Base-by-base conservation (phyloP, 2,329 filamentous ascomycete species). In the Fusarium nanum region DNA sequence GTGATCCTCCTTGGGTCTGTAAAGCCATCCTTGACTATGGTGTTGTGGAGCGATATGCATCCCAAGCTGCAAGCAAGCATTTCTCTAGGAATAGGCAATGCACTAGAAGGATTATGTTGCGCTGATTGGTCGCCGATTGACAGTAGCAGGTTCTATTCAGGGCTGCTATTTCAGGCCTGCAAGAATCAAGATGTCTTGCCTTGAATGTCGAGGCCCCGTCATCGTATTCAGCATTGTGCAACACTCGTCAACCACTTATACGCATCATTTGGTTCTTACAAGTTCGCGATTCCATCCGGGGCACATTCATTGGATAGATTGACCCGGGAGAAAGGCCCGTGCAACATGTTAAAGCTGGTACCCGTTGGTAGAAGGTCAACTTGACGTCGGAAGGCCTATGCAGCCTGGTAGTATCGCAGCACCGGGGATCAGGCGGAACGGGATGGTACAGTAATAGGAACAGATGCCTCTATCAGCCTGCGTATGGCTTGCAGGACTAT, bases 31-130 rank as follows among this genome's bases (percentile, higher is more conserved):
- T 66, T 5, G 18, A 27, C n/a, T 44, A 61, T 66, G 48, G 66
- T 70, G 66, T 58, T 55, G 68, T 71, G 68, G 68, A 72, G 60
- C 30, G 37, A 52, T 41, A 46, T 56, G 53, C 53, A 48, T 47
- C 52, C 46, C 61, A 57, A 58, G 57, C 53, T 72, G 68, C 68
- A 71, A 69, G 56, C 68, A 70, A 70, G 60, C 46, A 69, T 54
- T 44, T 22, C 41, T 27, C 37, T 50, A 34, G 25, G 28, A 32
- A 62, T 62, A 25, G 40, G 42, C 49, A 66, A 66, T 61, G 27
- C 71, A 44, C 32, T 10, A 52, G 37, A 45, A 41, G 30, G 11
- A 20, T 53, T 34, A 27, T 34, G 42, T 8, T n/a, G 16, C 28
- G 28, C 23, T 57, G 20, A 71, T 66, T 71, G 64, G 68, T 18